These are phyloP conservation scores for Hyaloscypha hepaticicola DNA, from an alignment of 495 filamentous ascomycete genomes.

Conservation along the genomic window DNA sequence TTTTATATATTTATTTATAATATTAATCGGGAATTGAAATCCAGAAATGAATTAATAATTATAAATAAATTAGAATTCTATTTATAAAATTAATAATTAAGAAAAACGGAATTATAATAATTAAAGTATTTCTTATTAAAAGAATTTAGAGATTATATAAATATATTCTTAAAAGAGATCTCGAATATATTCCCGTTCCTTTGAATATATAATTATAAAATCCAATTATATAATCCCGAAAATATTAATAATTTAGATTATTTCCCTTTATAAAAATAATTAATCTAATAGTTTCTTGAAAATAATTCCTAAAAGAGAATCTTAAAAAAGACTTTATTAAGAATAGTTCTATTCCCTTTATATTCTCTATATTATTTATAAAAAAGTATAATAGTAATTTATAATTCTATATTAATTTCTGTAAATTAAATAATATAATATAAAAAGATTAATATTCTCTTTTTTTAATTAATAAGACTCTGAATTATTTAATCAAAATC, in stretches of 20 bases:
- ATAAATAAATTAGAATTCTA: no score
- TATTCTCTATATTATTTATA: slow-evolving; percentile 3
- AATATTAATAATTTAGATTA: background rate
- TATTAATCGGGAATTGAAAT: no score
- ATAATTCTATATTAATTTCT: slow-evolving; percentile 47
- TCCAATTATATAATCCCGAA: no score
- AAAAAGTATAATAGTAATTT: slow-evolving; percentile 33
- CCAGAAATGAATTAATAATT: no score
- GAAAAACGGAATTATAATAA: no score
- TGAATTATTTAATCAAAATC: slow-evolving; percentile 33
- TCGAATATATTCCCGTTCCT: background rate
- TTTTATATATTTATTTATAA: no score
- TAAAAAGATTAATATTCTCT: slow-evolving; percentile 46
- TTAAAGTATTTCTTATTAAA: no score
- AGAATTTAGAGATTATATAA: background rate
- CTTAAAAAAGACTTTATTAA: slow-evolving; percentile 13
- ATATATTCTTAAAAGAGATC: background rate
- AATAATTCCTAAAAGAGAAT: slow-evolving; percentile 11
- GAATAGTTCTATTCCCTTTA: background rate
- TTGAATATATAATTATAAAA: no score
- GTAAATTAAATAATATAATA: slow-evolving; percentile 42
- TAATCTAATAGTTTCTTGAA: background rate
- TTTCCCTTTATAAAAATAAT: background rate
- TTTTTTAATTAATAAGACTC: slow-evolving; percentile 44
- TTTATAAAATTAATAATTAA: no score